Evolutionary conservation across 2,329 filamentous ascomycete species (phyloP).

Genomic region (Colletotrichum destructivum): DNA sequence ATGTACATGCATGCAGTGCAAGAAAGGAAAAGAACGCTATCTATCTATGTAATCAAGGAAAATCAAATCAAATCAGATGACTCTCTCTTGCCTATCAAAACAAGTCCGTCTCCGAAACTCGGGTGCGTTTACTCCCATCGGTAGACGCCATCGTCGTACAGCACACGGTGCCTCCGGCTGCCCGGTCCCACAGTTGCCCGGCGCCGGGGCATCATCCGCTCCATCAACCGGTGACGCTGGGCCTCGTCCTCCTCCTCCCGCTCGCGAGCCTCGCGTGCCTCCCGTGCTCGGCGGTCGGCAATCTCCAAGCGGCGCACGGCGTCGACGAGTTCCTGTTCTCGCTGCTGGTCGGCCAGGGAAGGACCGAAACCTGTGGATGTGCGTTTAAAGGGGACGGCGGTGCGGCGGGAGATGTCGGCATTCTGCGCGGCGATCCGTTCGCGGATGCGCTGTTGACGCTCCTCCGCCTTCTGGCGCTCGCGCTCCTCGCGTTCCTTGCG

Average conservation of each 20-base stretch:
- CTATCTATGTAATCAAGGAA: slow-evolving; percentile 12
- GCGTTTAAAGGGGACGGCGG: slow-evolving; percentile 48
- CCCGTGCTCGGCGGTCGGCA: slow-evolving; percentile 47
- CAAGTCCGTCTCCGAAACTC: background rate
- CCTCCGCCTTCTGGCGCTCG: slow-evolving; percentile 46
- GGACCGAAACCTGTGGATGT: slow-evolving; percentile 32
- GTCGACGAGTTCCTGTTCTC: slow-evolving; percentile 53
- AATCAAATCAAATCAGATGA: background rate
- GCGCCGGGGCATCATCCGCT: slow-evolving; percentile 58
- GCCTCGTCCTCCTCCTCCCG: slow-evolving; percentile 56
- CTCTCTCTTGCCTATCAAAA: slow-evolving; percentile 8
- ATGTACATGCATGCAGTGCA: slow-evolving; percentile 17
- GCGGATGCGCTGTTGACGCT: slow-evolving; percentile 48
- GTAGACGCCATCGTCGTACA: slow-evolving; percentile 58
- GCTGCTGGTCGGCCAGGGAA: slow-evolving; percentile 36
- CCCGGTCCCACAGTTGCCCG: slow-evolving; percentile 55
- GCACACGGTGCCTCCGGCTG: slow-evolving; percentile 53
- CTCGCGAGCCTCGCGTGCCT: slow-evolving; percentile 53
- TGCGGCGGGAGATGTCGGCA: slow-evolving; percentile 58
- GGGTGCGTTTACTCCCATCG: slow-evolving; percentile 54
- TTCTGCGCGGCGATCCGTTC: slow-evolving; percentile 59
- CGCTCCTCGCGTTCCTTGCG: slow-evolving; percentile 47
- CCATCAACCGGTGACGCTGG: slow-evolving; percentile 55
- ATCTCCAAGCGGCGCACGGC: slow-evolving; percentile 52
- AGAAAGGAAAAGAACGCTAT: slow-evolving; percentile 30